These are phyloP conservation scores for Helianthus tuberosus DNA, from an alignment of 129 eudicot genomes.

Conservation along the genomic window DNA sequence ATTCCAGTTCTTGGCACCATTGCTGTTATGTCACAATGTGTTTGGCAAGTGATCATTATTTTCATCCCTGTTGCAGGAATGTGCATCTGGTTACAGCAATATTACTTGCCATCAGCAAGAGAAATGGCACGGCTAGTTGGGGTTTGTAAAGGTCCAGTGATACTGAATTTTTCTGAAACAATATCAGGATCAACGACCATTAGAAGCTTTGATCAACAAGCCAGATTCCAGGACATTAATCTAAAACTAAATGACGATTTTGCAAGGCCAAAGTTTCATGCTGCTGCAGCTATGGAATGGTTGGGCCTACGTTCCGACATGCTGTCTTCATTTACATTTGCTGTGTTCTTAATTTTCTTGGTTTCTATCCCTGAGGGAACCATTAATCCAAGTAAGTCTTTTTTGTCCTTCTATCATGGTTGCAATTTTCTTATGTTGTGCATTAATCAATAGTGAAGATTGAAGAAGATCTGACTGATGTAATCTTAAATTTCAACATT, in stretches of 20 bases:
- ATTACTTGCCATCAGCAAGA: slow-evolving; percentile 51
- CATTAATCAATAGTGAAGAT: too few species aligned
- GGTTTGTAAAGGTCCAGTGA: slow-evolving; percentile 82
- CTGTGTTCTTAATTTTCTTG: too few species aligned
- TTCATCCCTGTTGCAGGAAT: too few species aligned
- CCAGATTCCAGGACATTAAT: slow-evolving; percentile 57
- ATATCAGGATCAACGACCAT: slow-evolving; percentile 82
- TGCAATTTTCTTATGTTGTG: too few species aligned
- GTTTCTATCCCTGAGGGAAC: slow-evolving; percentile 73
- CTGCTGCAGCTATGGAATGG: too few species aligned
- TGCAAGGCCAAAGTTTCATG: slow-evolving; percentile 79
- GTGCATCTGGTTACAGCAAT: too few species aligned
- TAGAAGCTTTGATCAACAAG: slow-evolving; percentile 79
- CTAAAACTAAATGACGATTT: slow-evolving; percentile 62
- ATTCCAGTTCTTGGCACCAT: too few species aligned
- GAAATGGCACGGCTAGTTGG: slow-evolving; percentile 83
- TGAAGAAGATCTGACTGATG: too few species aligned
- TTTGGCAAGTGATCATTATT: too few species aligned
- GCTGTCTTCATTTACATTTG: too few species aligned
- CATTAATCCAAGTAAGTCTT: slow-evolving; percentile 64
- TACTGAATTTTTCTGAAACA: slow-evolving; percentile 96
- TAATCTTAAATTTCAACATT: neutral
- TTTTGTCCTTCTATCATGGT: neutral
- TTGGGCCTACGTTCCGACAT: too few species aligned
- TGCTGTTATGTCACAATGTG: too few species aligned